phyloP scores from a whole-genome alignment of 2,329 filamentous ascomycete species.

The Penicillium sp. region DNA sequence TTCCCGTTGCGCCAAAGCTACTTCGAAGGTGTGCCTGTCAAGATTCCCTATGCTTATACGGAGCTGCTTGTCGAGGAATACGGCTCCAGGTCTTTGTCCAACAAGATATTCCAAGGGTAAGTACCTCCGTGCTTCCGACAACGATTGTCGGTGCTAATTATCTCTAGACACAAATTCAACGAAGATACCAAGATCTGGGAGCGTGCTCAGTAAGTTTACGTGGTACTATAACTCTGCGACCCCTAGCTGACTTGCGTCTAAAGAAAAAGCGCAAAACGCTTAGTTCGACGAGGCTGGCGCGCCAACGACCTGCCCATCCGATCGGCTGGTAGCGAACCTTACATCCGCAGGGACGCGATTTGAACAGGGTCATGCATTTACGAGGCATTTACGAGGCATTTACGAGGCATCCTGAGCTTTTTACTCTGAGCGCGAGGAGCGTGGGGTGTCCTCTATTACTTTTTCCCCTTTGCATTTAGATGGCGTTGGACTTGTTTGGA shows the following conservation, averaged over 20 bases:
- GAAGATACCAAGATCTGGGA: slow-evolving; percentile 34
- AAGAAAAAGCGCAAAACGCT: not conserved
- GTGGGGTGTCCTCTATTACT: not conserved
- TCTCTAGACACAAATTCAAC: slow-evolving; percentile 36
- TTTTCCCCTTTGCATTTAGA: slow-evolving; percentile 6
- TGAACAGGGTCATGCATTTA: not conserved
- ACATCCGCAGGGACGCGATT: slow-evolving; percentile 2
- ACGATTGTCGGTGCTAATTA: slow-evolving; percentile 3
- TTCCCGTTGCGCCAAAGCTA: slow-evolving; percentile 56
- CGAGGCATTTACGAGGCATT: not conserved
- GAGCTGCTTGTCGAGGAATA: slow-evolving; percentile 57
- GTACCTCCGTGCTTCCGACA: slow-evolving; percentile 3
- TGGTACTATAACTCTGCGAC: not conserved
- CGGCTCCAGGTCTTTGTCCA: slow-evolving; percentile 48
- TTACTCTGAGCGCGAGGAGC: slow-evolving; percentile 1
- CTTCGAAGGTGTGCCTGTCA: slow-evolving; percentile 55
- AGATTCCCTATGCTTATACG: slow-evolving; percentile 58
- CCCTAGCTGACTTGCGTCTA: not conserved
- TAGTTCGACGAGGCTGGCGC: slow-evolving; percentile 7
- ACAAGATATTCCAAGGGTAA: slow-evolving; percentile 46
- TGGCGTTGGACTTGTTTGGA: slow-evolving; percentile 8
- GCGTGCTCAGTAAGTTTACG: not conserved
- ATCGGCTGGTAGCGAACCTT: slow-evolving; percentile 2
- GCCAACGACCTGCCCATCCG: slow-evolving; percentile 6
- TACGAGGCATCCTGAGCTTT: not conserved